These are phyloP conservation scores for Gastrodia elata DNA, from an alignment of 106 monocot species.

Conservation along the genomic window DNA sequence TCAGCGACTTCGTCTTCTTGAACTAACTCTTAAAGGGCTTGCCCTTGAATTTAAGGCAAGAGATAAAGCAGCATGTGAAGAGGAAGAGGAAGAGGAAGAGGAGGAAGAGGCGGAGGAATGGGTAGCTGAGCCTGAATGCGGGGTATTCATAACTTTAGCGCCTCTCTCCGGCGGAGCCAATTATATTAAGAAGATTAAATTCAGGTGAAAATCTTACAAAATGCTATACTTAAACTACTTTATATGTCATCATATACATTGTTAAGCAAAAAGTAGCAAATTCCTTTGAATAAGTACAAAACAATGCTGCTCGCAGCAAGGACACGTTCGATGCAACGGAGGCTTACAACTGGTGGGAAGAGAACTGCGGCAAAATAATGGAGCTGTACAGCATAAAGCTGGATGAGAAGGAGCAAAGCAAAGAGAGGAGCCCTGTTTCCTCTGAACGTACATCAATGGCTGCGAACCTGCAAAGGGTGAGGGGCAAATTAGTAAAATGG, in stretches of 20 bases:
- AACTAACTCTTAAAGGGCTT: slow-evolving; percentile 5
- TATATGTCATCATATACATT: too few species aligned
- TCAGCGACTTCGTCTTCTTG: background rate
- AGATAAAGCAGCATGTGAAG: background rate
- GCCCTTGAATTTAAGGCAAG: slow-evolving; percentile 13
- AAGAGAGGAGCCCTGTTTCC: background rate
- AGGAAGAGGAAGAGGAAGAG: too few species aligned
- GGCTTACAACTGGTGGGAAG: slow-evolving; percentile 54
- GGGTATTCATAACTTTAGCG: slow-evolving; percentile 35
- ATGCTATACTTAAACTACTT: too few species aligned
- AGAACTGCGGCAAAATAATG: slow-evolving; percentile 33
- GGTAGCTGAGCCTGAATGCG: slow-evolving; percentile 43
- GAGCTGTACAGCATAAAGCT: slow-evolving; percentile 29
- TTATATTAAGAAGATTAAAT: slow-evolving; percentile 31
- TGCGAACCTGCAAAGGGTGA: background rate
- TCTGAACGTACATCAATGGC: background rate
- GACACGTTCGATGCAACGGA: slow-evolving; percentile 23
- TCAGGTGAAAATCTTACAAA: slow-evolving; percentile 22
- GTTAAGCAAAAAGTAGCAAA: too few species aligned
- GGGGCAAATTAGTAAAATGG: slow-evolving; percentile 20
- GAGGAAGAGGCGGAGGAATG: slow-evolving; percentile 54
- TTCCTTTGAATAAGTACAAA: too few species aligned
- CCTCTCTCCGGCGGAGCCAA: slow-evolving; percentile 24
- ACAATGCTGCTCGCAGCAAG: slow-evolving; percentile 15
- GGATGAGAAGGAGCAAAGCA: slow-evolving; percentile 29